phyloP scores from a whole-genome alignment of 441 rosid genomes.

The Jatropha multifida region DNA sequence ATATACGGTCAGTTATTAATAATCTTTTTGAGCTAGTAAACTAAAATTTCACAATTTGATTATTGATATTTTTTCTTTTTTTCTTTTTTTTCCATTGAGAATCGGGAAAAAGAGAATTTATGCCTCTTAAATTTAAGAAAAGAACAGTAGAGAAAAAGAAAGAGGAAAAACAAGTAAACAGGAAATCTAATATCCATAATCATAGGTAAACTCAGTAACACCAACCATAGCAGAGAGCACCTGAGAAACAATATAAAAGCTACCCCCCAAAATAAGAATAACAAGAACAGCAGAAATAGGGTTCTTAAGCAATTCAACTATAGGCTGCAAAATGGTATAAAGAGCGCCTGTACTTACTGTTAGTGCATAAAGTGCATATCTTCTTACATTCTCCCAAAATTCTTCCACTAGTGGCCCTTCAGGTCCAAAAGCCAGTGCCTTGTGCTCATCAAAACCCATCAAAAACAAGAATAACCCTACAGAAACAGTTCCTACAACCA shows the following conservation, averaged over 20 bases:
- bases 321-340: conserved; percentile 47
- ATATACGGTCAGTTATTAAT: too few relatives aligned
- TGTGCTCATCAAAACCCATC: conserved; percentile 46
- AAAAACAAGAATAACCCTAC: conserved; percentile 47
- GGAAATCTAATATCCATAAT: conserved; percentile 47
- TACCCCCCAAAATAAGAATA: conserved; percentile 57
- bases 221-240: conserved; percentile 86
- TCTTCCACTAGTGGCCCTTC: conserved; percentile 88
- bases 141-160: background rate
- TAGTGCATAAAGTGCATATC: conserved; percentile 69
- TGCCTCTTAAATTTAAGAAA: background rate
- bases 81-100: too few relatives aligned
- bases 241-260: conserved; percentile 62
- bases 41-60: too few relatives aligned
- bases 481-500: conserved; percentile 53
- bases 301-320: conserved; percentile 59
- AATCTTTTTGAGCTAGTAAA: too few relatives aligned
- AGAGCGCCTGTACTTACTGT: conserved; percentile 73
- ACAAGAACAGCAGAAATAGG: conserved; percentile 80
- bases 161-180: background rate
- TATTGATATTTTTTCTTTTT: too few relatives aligned
- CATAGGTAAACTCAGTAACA: conserved; percentile 65
- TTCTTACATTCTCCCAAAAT: conserved; percentile 88
- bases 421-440: conserved; percentile 81
- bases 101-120: too few relatives aligned